These are phyloP conservation scores for Rhinocladiella mackenziei DNA, from an alignment of 2,329 filamentous ascomycete genomes.

Conservation along the genomic window DNA sequence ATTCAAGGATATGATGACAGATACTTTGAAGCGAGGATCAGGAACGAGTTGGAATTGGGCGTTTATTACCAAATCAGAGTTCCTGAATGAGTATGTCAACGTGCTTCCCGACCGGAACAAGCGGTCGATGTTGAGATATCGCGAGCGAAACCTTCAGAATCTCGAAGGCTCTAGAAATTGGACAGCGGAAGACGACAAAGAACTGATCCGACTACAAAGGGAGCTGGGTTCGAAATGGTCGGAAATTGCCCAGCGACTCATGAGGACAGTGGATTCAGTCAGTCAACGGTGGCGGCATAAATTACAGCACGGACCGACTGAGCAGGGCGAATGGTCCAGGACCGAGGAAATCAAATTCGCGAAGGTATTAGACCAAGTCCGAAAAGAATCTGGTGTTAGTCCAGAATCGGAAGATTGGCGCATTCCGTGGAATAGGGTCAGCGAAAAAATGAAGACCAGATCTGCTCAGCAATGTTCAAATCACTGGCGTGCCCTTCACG, in stretches of 20 bases:
- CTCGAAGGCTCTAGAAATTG: slow-evolving; percentile 38
- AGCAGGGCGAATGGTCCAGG: slow-evolving; percentile 37
- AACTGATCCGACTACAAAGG: slow-evolving; percentile 35
- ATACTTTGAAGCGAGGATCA: slow-evolving; percentile 14
- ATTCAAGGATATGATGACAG: slow-evolving; percentile 31
- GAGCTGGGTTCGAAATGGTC: slow-evolving; percentile 37
- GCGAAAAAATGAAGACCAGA: slow-evolving; percentile 26
- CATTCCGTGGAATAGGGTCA: slow-evolving; percentile 28
- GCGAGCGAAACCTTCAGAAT: slow-evolving; percentile 42
- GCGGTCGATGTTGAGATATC: slow-evolving; percentile 41
- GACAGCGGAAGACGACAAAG: slow-evolving; percentile 40
- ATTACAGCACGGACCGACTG: slow-evolving; percentile 38
- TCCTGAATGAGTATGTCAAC: slow-evolving; percentile 37
- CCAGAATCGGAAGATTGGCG: slow-evolving; percentile 33
- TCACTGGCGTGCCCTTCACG: slow-evolving; percentile 27
- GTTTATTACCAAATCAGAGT: slow-evolving; percentile 33
- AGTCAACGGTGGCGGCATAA: slow-evolving; percentile 43
- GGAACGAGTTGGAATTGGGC: slow-evolving; percentile 14
- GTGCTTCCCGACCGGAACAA: slow-evolving; percentile 37
- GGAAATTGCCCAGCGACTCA: slow-evolving; percentile 37
- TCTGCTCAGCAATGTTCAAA: slow-evolving; percentile 29
- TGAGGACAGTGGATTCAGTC: slow-evolving; percentile 41
- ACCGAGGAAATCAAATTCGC: slow-evolving; percentile 34
- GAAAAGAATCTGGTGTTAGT: slow-evolving; percentile 20
- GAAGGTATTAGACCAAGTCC: slow-evolving; percentile 27